A percentile compares a stretch with the other conserved stretches of the same genome.
Conservation (phyloP, 805 yeast genomes). For the Blastobotrys muscicola region DNA sequence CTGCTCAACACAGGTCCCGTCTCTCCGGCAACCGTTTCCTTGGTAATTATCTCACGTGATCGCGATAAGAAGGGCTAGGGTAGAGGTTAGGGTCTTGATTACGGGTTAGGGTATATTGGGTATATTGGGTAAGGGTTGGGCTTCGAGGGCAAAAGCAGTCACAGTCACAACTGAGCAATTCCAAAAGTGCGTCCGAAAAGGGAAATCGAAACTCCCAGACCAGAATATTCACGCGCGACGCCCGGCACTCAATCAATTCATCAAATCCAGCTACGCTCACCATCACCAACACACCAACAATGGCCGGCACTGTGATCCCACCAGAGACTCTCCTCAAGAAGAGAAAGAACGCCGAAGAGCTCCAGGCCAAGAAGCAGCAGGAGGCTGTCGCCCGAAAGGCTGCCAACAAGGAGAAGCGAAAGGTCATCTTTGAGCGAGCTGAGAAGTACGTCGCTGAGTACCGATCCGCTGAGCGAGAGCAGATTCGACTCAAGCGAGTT, state of each 20-base stretch:
- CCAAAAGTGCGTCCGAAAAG: background rate
- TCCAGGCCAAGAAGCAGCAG: conserved; percentile 45
- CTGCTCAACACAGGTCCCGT: too few species aligned
- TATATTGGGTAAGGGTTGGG: too few species aligned
- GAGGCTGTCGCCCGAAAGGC: conserved; percentile 35
- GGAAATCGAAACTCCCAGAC: background rate
- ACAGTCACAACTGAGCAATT: too few species aligned
- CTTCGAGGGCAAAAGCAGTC: too few species aligned
- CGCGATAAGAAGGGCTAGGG: too few species aligned
- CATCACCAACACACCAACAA: conserved; percentile 7
- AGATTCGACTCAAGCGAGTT: conserved; percentile 74
- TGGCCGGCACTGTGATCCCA: conserved; percentile 25
- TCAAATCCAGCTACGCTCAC: background rate
- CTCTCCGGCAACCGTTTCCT: too few species aligned
- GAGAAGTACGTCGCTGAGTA: conserved; percentile 95
- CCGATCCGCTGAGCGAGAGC: conserved; percentile 83
- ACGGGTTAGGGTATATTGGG: too few species aligned
- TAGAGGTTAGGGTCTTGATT: too few species aligned
- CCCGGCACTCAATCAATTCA: background rate
- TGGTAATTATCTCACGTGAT: too few species aligned
- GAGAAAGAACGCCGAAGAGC: conserved; percentile 47
- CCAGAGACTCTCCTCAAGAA: conserved; percentile 55
- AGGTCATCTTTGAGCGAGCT: conserved; percentile 80
- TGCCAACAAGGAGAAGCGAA: conserved; percentile 25
- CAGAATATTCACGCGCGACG: conserved; percentile 1